A percentile compares a stretch with the other conserved stretches of the same genome.
Evolutionary conservation across 2,329 filamentous ascomycete genomes (phyloP).

Genomic region (Calonectria pseudoreteaudii): DNA sequence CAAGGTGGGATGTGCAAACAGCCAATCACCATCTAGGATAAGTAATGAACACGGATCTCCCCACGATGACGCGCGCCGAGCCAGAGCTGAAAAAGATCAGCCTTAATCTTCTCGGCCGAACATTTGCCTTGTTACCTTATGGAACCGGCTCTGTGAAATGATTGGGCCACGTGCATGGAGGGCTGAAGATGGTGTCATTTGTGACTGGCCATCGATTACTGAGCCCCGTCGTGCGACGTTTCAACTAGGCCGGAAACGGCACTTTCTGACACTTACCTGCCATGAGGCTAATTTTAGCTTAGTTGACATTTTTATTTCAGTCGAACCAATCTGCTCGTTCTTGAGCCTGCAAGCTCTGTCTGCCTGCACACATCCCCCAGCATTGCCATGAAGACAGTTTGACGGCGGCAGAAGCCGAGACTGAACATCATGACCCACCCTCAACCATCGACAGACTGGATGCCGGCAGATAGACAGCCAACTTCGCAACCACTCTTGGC

Average conservation of each 20-base stretch:
- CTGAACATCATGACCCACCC: background rate
- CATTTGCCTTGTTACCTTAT: background rate
- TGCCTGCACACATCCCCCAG: background rate
- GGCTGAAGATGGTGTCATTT: background rate
- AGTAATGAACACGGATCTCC: background rate
- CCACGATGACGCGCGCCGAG: background rate
- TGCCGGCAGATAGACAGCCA: background rate
- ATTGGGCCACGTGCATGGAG: background rate
- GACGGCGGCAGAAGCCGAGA: too few species aligned
- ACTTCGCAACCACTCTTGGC: background rate
- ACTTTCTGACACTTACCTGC: background rate
- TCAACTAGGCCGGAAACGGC: background rate
- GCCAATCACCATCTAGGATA: too few species aligned
- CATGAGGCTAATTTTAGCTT: background rate
- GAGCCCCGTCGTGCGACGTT: background rate
- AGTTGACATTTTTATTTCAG: background rate
- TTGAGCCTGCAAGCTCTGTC: background rate
- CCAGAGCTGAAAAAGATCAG: background rate
- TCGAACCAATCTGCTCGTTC: background rate
- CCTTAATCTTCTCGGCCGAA: background rate
- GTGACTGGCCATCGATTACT: background rate
- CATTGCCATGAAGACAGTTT: background rate
- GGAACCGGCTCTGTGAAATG: background rate
- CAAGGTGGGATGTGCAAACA: too few species aligned
- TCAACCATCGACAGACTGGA: background rate